A percentile compares a stretch with the other conserved stretches of the same genome.
Conservation (phyloP, 176 grass and related monocot genomes). For the Hsuehochloa calcarea region DNA sequence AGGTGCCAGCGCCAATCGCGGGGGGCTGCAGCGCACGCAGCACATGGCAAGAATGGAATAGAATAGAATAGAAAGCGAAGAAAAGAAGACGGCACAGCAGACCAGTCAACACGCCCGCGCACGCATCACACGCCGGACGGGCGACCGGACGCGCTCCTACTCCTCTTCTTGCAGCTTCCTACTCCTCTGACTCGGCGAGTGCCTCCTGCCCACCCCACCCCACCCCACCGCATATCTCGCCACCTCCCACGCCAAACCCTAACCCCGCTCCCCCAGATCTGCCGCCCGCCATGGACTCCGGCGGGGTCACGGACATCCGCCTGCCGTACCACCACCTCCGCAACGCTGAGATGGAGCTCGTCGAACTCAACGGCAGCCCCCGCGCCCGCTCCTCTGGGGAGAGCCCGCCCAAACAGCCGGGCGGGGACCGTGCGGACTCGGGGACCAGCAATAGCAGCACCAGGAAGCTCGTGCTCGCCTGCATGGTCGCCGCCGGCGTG, state of each 20-base stretch:
- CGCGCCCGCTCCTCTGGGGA: neutral
- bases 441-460: conserved; percentile 26
- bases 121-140: too few species aligned
- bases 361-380: conserved; percentile 42
- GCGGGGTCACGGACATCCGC: conserved; percentile 44
- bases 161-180: too few species aligned
- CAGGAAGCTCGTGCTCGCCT: conserved; percentile 70
- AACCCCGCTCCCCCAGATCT: conserved; percentile 29
- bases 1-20: too few species aligned
- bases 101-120: too few species aligned
- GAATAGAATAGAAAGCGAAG: too few species aligned
- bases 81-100: too few species aligned
- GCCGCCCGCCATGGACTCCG: conserved; percentile 49
- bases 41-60: too few species aligned
- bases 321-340: conserved; percentile 74
- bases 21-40: too few species aligned
- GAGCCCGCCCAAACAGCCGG: neutral
- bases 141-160: too few species aligned
- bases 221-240: conserved; percentile 19
- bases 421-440: neutral
- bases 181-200: too few species aligned
- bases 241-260: neutral
- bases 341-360: conserved; percentile 79
- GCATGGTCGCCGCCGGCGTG: conserved; percentile 91
- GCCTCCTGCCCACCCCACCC: too few species aligned